Conservation (phyloP, 2,329 filamentous ascomycete genomes). For the Fusarium foetens region DNA sequence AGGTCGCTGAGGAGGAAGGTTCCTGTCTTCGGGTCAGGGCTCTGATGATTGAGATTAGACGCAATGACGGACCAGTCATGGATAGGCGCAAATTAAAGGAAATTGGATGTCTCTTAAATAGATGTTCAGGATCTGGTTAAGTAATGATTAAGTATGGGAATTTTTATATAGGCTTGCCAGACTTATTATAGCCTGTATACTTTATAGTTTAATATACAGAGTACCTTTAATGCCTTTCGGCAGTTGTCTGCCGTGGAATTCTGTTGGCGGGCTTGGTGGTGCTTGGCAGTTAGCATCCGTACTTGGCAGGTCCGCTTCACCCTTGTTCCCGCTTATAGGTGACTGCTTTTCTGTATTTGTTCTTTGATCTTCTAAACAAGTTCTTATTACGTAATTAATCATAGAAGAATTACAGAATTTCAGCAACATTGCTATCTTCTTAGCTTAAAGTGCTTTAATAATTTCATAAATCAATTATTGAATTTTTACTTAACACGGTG, state of each 20-base stretch:
- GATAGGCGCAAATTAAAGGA: neutral
- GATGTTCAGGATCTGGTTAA: neutral
- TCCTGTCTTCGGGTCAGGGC: neutral
- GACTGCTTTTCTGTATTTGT: neutral
- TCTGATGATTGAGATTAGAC: neutral
- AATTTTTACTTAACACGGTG: no score
- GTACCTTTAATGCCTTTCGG: neutral
- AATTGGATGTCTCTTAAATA: neutral
- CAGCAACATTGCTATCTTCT: neutral
- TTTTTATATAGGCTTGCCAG: no score
- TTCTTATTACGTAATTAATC: no score
- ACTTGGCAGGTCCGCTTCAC: neutral
- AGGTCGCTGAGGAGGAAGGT: neutral
- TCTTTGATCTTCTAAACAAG: no score
- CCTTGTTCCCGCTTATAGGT: neutral
- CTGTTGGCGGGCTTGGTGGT: neutral
- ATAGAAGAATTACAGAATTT: no score
- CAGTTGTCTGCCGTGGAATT: neutral
- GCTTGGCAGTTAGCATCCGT: neutral
- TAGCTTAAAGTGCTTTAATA: accelerated
- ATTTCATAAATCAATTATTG: accelerated
- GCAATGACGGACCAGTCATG: accelerated
- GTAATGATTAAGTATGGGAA: no score
- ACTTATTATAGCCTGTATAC: accelerated
- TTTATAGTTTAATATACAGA: neutral